Conservation (phyloP, 139 green algal species). For the Chlamydomonas applanata region DNA sequence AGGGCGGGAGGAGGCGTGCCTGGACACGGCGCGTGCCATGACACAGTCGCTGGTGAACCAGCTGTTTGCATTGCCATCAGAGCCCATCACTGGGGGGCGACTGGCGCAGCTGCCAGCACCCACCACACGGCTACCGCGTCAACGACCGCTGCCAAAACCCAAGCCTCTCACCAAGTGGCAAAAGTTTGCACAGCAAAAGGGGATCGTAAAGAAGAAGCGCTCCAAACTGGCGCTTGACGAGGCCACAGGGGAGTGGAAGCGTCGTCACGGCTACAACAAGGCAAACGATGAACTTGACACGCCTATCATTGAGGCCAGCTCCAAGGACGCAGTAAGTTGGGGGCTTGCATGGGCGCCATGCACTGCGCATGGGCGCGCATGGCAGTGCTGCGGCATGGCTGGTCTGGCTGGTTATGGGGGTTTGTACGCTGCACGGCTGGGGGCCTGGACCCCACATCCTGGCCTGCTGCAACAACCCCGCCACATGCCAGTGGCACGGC, state of each 20-base stretch:
- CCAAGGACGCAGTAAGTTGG: slow-evolving; percentile 57
- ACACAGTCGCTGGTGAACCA: slow-evolving; percentile 67
- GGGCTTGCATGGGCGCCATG: slow-evolving; percentile 1
- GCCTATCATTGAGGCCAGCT: slow-evolving; percentile 89
- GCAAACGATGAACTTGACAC: slow-evolving; percentile 77
- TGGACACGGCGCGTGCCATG: slow-evolving; percentile 56
- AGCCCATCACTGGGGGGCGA: slow-evolving; percentile 61
- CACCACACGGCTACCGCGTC: slow-evolving; percentile 69
- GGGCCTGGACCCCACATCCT: too few relatives aligned
- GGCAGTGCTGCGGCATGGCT: too few relatives aligned
- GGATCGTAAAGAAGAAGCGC: slow-evolving; percentile 91
- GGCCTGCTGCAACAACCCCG: too few relatives aligned
- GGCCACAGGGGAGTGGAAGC: slow-evolving; percentile 62
- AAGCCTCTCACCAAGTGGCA: slow-evolving; percentile 89
- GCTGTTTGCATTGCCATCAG: slow-evolving; percentile 75
- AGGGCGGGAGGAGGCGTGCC: slow-evolving; percentile 33
- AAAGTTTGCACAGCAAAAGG: slow-evolving; percentile 91
- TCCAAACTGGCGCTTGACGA: slow-evolving; percentile 90
- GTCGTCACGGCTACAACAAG: slow-evolving; percentile 88
- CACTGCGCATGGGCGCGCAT: background rate
- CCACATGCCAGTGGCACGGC: too few relatives aligned
- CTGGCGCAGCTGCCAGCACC: slow-evolving; percentile 74
- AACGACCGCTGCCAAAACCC: slow-evolving; percentile 82
- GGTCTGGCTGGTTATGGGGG: too few relatives aligned
- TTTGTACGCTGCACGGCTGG: too few relatives aligned